Evolutionary conservation across 1,284 basidiomycete genomes (phyloP).

Genomic region (Wolfiporia cocos): DNA sequence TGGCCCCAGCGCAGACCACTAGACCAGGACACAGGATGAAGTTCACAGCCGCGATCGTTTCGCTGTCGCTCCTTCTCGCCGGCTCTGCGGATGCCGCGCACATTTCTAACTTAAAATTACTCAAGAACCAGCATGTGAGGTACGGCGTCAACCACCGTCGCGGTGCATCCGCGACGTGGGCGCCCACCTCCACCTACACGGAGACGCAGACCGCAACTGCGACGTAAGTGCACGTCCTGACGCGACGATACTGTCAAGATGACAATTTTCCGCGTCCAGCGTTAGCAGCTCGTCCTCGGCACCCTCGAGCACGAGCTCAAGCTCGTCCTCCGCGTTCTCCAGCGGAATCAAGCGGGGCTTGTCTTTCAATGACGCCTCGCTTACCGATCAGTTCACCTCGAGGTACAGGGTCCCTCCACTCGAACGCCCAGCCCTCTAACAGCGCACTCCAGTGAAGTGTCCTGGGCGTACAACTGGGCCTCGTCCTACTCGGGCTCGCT

Average conservation of each 20-base stretch:
- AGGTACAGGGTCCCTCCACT: too few species aligned
- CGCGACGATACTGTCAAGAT: neutral
- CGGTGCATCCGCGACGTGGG: slow-evolving; percentile 16
- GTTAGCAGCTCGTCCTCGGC: neutral
- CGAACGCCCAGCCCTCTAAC: too few species aligned
- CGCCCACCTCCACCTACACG: neutral
- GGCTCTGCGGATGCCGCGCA: slow-evolving; percentile 20
- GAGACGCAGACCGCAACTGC: slow-evolving; percentile 1
- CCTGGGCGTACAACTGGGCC: slow-evolving; percentile 27
- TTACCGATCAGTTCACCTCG: slow-evolving; percentile 18
- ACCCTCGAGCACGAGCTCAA: slow-evolving; percentile 1
- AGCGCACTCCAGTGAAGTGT: slow-evolving; percentile 11
- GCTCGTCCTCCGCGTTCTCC: slow-evolving; percentile 1
- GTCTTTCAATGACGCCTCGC: slow-evolving; percentile 22
- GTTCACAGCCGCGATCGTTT: slow-evolving; percentile 19
- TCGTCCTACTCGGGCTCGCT: slow-evolving; percentile 16
- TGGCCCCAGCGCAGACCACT: neutral
- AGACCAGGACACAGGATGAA: slow-evolving; percentile 19
- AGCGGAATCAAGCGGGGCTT: slow-evolving; percentile 22
- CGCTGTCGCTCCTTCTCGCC: slow-evolving; percentile 20
- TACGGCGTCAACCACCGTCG: slow-evolving; percentile 8
- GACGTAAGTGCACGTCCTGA: slow-evolving; percentile 2
- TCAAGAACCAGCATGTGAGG: slow-evolving; percentile 9
- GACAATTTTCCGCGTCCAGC: neutral
- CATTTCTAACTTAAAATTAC: slow-evolving; percentile 8